Evolutionary conservation across 805 yeast species (phyloP).

Genomic region (Starmerella gropengiesseri): DNA sequence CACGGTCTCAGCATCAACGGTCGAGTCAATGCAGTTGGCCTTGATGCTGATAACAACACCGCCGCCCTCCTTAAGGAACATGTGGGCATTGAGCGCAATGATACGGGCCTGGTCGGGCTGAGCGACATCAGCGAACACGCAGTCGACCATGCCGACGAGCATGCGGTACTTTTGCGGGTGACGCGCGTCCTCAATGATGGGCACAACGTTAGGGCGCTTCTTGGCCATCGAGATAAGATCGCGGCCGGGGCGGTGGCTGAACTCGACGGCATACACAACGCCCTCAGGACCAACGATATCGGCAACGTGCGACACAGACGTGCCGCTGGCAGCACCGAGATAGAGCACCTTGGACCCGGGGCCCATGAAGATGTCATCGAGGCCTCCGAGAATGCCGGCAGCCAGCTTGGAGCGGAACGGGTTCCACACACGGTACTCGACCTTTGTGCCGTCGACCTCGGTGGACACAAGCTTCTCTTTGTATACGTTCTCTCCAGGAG

Average conservation of each 20-base stretch:
- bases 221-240: constrained; percentile 98
- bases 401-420: constrained; percentile 99
- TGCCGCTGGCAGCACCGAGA: constrained; percentile 99
- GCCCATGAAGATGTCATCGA: constrained; percentile 91
- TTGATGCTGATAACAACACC: constrained; percentile 97
- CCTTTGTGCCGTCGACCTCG: constrained; percentile 86
- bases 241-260: constrained; percentile 99
- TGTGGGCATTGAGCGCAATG: constrained; percentile 94
- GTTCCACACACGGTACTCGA: constrained; percentile 99
- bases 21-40: constrained; percentile 99
- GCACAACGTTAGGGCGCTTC: constrained; percentile 98
- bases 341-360: constrained; percentile 97
- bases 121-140: constrained; percentile 98
- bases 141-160: constrained; percentile 98
- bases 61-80: constrained; percentile 97
- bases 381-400: constrained; percentile 99
- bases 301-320: constrained; percentile 95
- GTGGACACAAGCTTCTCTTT: constrained; percentile 94
- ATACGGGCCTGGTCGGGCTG: constrained; percentile 99
- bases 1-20: constrained; percentile 98
- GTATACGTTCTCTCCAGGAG: constrained; percentile 97
- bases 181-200: constrained; percentile 99
- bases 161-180: constrained; percentile 99
- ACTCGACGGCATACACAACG: constrained; percentile 96
- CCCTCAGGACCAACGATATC: constrained; percentile 99